Base-by-base conservation (phyloP, 2,329 filamentous ascomycete genomes). In the Bipolaris oryzae region DNA sequence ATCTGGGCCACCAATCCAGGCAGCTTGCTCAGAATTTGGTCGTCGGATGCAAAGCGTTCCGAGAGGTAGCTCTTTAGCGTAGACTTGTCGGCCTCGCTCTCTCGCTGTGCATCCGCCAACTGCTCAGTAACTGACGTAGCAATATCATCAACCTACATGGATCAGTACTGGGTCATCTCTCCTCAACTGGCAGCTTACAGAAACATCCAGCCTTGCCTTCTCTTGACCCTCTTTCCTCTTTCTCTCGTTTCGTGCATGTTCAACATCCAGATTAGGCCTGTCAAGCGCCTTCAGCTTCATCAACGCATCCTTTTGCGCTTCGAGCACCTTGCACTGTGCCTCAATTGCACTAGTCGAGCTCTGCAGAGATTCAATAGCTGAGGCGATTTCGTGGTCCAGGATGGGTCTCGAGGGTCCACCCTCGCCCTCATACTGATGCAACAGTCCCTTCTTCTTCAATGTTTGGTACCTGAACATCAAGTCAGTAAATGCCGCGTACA, bases 1-100 rank as follows among this genome's bases (percentile, higher is more conserved):
- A 90, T 79, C 62, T 87, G 86, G 56, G 82, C 82, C 0, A 87
- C 82, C 1, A 91, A 80, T 62, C 89, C 89, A 67, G 89, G 86
- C 2, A 91, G 77, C 56, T 86, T 86, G 18, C 83, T 79, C 1
- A 91, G 76, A 2, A 90, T 78, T 58, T 84, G 86, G 68, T 91
- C 87, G 57, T 91, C 88, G 1, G 85, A 84, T 7, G 80, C 78
- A 7, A 89, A 75, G 10, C 84, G 72, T 15, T 76, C 77, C 20
- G 81, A 79, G 0, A 86, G 76, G 0, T 80, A 80, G 53, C 81
- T 77, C 44, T 80, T 81, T 15, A 87, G 70, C 3, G 75, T 74
- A 1, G 77, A 71, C 3, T 78, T 78, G 0, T 81, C 77, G 0
- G 74, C 75, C 7, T 81, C 81, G 5, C 72, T 73, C 38, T 87